These are phyloP conservation scores for Penicillium sp. DNA, from an alignment of 2,329 filamentous ascomycete species.

Conservation along the genomic window DNA sequence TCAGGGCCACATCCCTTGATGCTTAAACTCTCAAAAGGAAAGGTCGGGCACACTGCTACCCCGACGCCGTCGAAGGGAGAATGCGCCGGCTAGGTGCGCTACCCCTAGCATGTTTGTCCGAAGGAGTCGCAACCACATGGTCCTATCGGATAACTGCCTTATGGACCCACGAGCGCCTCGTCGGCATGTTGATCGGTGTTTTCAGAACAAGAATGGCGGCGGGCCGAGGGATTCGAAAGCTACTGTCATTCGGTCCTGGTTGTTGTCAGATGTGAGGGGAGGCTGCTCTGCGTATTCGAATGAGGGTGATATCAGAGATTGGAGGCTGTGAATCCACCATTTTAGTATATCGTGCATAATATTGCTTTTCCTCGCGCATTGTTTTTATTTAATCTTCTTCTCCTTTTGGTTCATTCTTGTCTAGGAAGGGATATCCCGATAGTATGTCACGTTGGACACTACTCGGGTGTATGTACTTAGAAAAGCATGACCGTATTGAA, in stretches of 20 bases:
- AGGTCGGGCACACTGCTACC: neutral
- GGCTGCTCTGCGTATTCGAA: neutral
- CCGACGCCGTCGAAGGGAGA: constrained; percentile 1
- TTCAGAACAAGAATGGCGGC: constrained; percentile 9
- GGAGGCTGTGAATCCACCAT: neutral
- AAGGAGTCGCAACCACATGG: constrained; percentile 11
- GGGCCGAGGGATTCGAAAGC: neutral
- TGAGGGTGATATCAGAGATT: constrained; percentile 7
- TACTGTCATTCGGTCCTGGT: neutral
- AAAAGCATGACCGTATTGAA: neutral
- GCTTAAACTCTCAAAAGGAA: constrained; percentile 3
- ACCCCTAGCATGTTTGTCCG: constrained; percentile 17
- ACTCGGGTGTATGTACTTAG: neutral
- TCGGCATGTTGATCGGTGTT: constrained; percentile 11
- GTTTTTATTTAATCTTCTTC: neutral
- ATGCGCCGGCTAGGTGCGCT: constrained; percentile 1
- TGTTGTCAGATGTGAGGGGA: constrained; percentile 17
- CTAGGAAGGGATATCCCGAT: constrained; percentile 10
- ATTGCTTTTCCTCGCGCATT: constrained; percentile 2
- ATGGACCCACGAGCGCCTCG: constrained; percentile 9
- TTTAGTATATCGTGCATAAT: constrained; percentile 3
- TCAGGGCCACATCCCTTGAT: constrained; percentile 11
- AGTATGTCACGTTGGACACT: neutral
- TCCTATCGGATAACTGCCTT: constrained; percentile 17
- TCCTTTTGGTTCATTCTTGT: constrained; percentile 6